Evolutionary conservation across 2,329 filamentous ascomycete species (phyloP).

Genomic region (Aspergillus caelatus): DNA sequence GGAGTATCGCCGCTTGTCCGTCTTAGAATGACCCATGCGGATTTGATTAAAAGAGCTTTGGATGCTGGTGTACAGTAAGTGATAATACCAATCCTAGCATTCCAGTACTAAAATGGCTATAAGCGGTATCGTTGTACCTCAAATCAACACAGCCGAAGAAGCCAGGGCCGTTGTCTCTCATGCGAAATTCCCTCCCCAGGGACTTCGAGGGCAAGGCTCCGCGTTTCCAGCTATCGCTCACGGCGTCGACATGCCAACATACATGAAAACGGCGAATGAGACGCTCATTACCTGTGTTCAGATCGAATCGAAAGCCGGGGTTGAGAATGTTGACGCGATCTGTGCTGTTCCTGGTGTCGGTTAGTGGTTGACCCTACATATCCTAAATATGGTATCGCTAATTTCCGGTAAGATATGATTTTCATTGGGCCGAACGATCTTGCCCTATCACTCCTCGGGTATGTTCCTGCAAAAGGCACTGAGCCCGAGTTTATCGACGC

Average conservation of each 20-base stretch:
- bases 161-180: constrained; percentile 26
- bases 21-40: constrained; percentile 22
- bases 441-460: neutral
- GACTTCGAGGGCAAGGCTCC: constrained; percentile 30
- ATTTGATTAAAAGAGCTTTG: constrained; percentile 29
- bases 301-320: constrained; percentile 41
- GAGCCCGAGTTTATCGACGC: constrained; percentile 62
- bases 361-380: neutral
- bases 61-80: constrained; percentile 29
- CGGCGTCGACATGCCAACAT: constrained; percentile 28
- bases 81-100: neutral
- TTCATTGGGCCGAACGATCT: constrained; percentile 39
- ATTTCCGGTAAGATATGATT: constrained; percentile 18
- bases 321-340: constrained; percentile 46
- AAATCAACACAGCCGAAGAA: constrained; percentile 55
- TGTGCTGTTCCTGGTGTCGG: constrained; percentile 39
- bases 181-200: constrained; percentile 32
- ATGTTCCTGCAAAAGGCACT: neutral
- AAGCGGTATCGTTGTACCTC: constrained; percentile 54
- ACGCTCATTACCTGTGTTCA: constrained; percentile 38
- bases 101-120: neutral
- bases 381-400: neutral
- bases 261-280: constrained; percentile 38
- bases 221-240: constrained; percentile 36
- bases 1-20: constrained; percentile 29